Percentiles rank a stretch among this genome's conserved stretches.
Conservation (phyloP, 306 rosid genomes). For the Corylus heterophylla region DNA sequence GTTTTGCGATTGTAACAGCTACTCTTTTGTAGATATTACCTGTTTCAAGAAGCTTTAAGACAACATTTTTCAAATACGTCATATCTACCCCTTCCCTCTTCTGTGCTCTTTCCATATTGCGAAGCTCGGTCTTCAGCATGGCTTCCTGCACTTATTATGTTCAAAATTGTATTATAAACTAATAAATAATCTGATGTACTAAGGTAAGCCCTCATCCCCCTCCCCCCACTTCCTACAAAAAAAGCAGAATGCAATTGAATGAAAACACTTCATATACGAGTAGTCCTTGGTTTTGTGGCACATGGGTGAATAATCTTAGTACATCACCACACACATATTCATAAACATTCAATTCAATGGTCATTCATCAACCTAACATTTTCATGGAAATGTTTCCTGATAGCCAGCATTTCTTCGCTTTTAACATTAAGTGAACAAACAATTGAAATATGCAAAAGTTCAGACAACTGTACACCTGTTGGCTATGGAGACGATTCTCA, state of each 20-base stretch:
- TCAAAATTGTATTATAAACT: constrained; percentile 16
- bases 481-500: constrained; percentile 92
- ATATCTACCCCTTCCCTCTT: constrained; percentile 97
- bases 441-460: constrained; percentile 22
- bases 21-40: constrained; percentile 42
- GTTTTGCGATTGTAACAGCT: background rate
- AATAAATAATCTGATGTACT: background rate
- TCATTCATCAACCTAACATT: constrained; percentile 3
- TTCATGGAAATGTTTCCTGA: background rate
- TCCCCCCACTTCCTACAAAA: background rate
- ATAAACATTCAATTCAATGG: constrained; percentile 20
- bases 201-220: background rate
- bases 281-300: constrained; percentile 10
- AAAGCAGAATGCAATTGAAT: background rate
- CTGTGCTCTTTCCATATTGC: constrained; percentile 74
- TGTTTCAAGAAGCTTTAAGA: constrained; percentile 97
- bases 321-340: constrained; percentile 1
- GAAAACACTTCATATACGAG: background rate
- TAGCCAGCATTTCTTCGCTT: background rate
- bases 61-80: constrained; percentile 91
- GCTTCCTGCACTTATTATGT: constrained; percentile 56
- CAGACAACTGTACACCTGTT: constrained; percentile 65
- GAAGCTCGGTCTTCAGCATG: constrained; percentile 80
- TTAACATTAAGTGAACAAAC: constrained; percentile 11
- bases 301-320: constrained; percentile 2